Base-by-base conservation (phyloP, 2,329 filamentous ascomycete species). In the Lasiodiplodia sp. region DNA sequence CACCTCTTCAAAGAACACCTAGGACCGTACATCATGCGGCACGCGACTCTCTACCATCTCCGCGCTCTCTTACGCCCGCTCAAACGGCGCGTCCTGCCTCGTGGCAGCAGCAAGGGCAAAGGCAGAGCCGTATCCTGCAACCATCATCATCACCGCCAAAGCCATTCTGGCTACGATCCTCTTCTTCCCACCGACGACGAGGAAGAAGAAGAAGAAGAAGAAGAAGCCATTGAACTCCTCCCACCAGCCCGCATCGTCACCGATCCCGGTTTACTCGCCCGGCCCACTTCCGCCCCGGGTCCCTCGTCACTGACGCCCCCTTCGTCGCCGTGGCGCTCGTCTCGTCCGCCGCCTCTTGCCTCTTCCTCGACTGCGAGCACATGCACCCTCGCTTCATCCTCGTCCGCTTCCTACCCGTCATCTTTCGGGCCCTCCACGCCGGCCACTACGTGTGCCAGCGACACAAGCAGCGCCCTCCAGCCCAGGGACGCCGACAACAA, bases 191-290 rank as follows among this genome's bases (percentile, higher is more conserved):
- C 14, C 44, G 44, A 63, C 38, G 58, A 63, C 25, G 25, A 34
- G 14, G 23, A 11, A 2, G 8, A 44, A 10, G 58, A 47, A 8
- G 53, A 56, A n/a, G 23, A 11, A 2, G 8, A 44, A 10, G 58
- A 47, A 8, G 53, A 56, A n/a, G 34, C 58, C 40, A 63, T 63
- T 18, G 58, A 63, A 44, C 58, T 63, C 23, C 58, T 63, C 23
- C 58, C 58, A 11, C 58, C 58, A 16, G 21, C 58, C 11, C 58
- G 58, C 58, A 34, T 51, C 7, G 37, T 25, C 40, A 23, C 23
- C 21, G 14, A 53, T 14, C 23, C 51, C 14, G 16, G 44, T 21
- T n/a, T 47, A 18, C 44, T 53, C 51, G 31, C 16, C 28, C 28
- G 53, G 18, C 53, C 44, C 18, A 47, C 18, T 11, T 47, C 40